These are phyloP conservation scores for Babesia gibsoni DNA, from an alignment of 169 alveolate genomes.

Conservation along the genomic window DNA sequence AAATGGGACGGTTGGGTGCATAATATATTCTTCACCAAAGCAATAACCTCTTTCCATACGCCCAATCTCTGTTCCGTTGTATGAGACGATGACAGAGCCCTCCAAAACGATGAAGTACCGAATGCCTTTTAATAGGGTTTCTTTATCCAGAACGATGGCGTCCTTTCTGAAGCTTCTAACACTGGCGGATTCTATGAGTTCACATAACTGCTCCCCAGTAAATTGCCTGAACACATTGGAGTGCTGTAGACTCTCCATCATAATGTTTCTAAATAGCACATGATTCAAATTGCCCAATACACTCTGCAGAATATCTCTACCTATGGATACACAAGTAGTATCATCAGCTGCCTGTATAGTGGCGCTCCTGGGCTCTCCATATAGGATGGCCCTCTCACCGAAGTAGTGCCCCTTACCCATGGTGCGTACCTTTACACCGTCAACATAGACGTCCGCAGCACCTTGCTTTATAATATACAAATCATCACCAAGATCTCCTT, in stretches of 20 bases:
- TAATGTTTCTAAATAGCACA: constrained; percentile 81
- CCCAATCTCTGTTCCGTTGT: constrained; percentile 69
- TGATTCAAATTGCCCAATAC: constrained; percentile 85
- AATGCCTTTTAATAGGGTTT: constrained; percentile 72
- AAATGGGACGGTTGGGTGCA: constrained; percentile 81
- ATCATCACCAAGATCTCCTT: constrained; percentile 90
- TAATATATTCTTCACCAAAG: constrained; percentile 91
- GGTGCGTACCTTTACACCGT: constrained; percentile 76
- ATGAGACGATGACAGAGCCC: constrained; percentile 78
- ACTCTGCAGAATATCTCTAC: constrained; percentile 76
- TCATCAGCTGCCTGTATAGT: constrained; percentile 84
- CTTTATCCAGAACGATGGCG: constrained; percentile 66
- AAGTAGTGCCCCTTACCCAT: constrained; percentile 87
- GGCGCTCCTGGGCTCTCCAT: constrained; percentile 91
- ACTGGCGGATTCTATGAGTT: constrained; percentile 75
- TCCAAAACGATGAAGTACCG: constrained; percentile 82
- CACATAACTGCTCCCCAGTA: constrained; percentile 77
- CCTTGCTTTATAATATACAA: constrained; percentile 88
- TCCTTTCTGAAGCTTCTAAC: constrained; percentile 74
- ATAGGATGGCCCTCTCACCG: constrained; percentile 91
- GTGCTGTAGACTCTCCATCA: constrained; percentile 82
- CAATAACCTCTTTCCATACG: constrained; percentile 87
- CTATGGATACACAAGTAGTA: constrained; percentile 81
- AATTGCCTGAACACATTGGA: constrained; percentile 81
- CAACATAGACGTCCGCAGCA: constrained; percentile 80